Conservation (phyloP, 495 filamentous ascomycete genomes). For the Astrothelium macrocarpum region DNA sequence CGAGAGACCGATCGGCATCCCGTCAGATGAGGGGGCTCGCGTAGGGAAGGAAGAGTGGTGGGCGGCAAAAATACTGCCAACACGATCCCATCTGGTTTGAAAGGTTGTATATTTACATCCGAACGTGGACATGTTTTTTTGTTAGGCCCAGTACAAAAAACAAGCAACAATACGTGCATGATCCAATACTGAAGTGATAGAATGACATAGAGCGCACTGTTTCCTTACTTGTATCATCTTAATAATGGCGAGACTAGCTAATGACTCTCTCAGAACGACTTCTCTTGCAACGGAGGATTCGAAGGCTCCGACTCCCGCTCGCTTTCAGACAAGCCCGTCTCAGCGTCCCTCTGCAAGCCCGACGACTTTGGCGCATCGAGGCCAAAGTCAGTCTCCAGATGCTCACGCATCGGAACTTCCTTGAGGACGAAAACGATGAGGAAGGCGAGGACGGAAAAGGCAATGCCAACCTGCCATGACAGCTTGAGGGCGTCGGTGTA, state of each 20-base stretch:
- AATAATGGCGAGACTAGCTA: background rate
- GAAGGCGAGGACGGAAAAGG: background rate
- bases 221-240: background rate
- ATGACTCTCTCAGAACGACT: background rate
- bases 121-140: background rate
- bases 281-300: background rate
- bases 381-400: slow-evolving; percentile 1
- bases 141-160: background rate
- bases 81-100: background rate
- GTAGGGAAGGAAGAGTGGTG: background rate
- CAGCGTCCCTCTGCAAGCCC: background rate
- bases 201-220: background rate
- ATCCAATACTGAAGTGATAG: background rate
- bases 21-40: background rate
- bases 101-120: background rate
- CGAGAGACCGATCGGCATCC: background rate
- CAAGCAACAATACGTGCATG: background rate
- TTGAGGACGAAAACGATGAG: slow-evolving; percentile 6
- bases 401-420: slow-evolving; percentile 10
- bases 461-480: slow-evolving; percentile 6
- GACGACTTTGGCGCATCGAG: background rate
- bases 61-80: background rate
- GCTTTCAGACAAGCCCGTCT: background rate
- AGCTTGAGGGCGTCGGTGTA: background rate
- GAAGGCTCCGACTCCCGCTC: background rate